phyloP scores from a whole-genome alignment of 148 eudicot species.

The Vaccinium corymbosum region DNA sequence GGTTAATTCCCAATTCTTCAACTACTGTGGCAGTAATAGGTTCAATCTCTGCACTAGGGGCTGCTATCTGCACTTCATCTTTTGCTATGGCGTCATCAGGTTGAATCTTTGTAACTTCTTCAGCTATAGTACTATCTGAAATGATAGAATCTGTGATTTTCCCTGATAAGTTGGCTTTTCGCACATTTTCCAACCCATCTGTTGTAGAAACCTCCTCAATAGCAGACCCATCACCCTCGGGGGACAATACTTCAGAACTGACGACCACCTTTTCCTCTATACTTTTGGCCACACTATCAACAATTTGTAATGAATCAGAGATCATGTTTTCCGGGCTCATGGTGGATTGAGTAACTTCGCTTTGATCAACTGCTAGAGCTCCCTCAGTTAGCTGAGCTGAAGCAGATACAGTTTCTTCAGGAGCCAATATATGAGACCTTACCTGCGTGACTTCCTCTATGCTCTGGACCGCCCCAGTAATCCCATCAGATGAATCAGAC shows the following conservation, averaged over 20 bases:
- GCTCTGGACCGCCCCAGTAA: conserved; percentile 21
- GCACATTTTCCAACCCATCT: conserved; percentile 10
- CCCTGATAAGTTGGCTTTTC: neutral
- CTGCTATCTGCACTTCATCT: conserved; percentile 21
- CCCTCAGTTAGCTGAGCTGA: conserved; percentile 14
- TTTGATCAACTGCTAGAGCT: conserved; percentile 11
- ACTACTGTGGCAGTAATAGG: conserved; percentile 16
- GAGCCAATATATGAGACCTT: conserved; percentile 25
- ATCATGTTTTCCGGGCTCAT: neutral
- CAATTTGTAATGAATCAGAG: neutral
- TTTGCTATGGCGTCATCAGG: conserved; percentile 21
- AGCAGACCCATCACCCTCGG: conserved; percentile 9
- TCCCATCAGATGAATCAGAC: conserved; percentile 25
- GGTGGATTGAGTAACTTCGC: conserved; percentile 2
- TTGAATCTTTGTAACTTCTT: conserved; percentile 19
- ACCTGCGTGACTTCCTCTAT: conserved; percentile 29
- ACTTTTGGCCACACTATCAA: neutral
- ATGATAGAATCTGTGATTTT: neutral
- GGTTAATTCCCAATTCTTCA: conserved; percentile 15
- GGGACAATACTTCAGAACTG: neutral
- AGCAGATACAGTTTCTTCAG: conserved; percentile 27
- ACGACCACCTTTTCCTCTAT: conserved; percentile 15
- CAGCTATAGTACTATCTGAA: conserved; percentile 15
- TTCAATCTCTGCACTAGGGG: conserved; percentile 13
- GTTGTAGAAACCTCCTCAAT: conserved; percentile 14